Conservation (phyloP, 768 basidiomycete genomes). For the Coprinopsis sp. region DNA sequence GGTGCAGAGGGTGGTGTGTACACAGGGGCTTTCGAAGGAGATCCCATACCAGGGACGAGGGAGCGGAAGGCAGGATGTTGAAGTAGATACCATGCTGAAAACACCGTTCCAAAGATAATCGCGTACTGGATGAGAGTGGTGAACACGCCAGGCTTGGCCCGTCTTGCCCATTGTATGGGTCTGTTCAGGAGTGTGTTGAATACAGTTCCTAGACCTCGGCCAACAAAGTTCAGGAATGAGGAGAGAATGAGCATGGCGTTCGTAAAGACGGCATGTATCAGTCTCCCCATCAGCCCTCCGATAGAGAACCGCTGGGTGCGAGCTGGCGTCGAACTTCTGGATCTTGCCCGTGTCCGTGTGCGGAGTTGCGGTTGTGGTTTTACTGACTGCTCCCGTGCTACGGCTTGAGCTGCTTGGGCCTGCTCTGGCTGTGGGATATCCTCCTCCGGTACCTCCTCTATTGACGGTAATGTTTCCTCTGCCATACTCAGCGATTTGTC, state of each 20-base stretch:
- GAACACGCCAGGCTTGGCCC: slow-evolving; percentile 26
- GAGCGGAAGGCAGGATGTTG: slow-evolving; percentile 31
- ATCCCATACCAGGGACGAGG: slow-evolving; percentile 30
- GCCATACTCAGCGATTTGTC: slow-evolving; percentile 36
- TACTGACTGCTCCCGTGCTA: slow-evolving; percentile 15
- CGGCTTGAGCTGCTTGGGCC: slow-evolving; percentile 21
- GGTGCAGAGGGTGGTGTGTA: slow-evolving; percentile 58
- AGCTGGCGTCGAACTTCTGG: slow-evolving; percentile 22
- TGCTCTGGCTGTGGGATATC: slow-evolving; percentile 17
- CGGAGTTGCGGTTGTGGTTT: slow-evolving; percentile 18
- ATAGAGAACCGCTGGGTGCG: slow-evolving; percentile 30
- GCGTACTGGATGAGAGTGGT: slow-evolving; percentile 36
- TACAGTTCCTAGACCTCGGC: slow-evolving; percentile 44
- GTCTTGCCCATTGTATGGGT: slow-evolving; percentile 39
- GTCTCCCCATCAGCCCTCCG: slow-evolving; percentile 39
- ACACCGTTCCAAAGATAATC: slow-evolving; percentile 37
- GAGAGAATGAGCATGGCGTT: slow-evolving; percentile 33
- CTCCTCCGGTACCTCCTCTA: slow-evolving; percentile 62
- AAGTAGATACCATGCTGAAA: slow-evolving; percentile 43
- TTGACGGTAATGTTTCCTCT: slow-evolving; percentile 55
- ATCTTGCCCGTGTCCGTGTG: slow-evolving; percentile 26
- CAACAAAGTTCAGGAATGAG: slow-evolving; percentile 13
- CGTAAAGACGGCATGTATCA: slow-evolving; percentile 31
- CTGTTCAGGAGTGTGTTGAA: slow-evolving; percentile 45
- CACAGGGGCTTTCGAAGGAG: slow-evolving; percentile 24